These are phyloP conservation scores for Solanum tarijense DNA, from an alignment of 257 asterid genomes.

Conservation along the genomic window DNA sequence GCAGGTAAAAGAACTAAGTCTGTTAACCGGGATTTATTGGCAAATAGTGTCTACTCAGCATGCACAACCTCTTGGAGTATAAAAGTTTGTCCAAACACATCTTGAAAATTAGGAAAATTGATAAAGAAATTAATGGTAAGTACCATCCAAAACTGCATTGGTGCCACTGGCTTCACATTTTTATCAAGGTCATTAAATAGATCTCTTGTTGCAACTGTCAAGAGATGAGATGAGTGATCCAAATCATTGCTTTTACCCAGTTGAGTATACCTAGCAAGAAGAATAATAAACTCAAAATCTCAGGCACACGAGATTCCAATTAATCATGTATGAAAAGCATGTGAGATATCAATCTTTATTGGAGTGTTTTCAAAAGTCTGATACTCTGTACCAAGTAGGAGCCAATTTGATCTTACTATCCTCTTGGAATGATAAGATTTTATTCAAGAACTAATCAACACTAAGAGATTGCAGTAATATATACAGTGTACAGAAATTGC, in stretches of 20 bases:
- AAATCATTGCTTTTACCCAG: constrained; percentile 50
- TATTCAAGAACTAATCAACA: neutral
- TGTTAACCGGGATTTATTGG: neutral
- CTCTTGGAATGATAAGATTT: neutral
- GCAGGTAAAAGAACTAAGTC: neutral
- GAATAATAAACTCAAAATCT: constrained; percentile 1
- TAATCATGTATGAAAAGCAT: neutral
- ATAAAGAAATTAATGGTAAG: neutral
- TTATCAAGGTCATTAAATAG: constrained; percentile 79
- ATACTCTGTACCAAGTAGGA: neutral
- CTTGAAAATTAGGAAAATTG: neutral
- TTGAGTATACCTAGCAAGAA: constrained; percentile 59
- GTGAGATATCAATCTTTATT: neutral
- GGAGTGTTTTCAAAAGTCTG: neutral
- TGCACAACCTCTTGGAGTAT: neutral
- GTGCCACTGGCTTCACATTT: constrained; percentile 91
- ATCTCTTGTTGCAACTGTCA: constrained; percentile 87
- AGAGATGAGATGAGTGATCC: constrained; percentile 77
- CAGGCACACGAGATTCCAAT: neutral
- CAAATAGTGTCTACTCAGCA: neutral
- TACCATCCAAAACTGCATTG: constrained; percentile 89
- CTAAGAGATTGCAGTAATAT: neutral
- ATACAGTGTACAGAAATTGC: neutral
- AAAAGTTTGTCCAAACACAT: neutral
- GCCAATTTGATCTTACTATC: neutral